These are phyloP conservation scores for Anisogramma anomala DNA, from an alignment of 2,329 filamentous ascomycete species.

Conservation along the genomic window DNA sequence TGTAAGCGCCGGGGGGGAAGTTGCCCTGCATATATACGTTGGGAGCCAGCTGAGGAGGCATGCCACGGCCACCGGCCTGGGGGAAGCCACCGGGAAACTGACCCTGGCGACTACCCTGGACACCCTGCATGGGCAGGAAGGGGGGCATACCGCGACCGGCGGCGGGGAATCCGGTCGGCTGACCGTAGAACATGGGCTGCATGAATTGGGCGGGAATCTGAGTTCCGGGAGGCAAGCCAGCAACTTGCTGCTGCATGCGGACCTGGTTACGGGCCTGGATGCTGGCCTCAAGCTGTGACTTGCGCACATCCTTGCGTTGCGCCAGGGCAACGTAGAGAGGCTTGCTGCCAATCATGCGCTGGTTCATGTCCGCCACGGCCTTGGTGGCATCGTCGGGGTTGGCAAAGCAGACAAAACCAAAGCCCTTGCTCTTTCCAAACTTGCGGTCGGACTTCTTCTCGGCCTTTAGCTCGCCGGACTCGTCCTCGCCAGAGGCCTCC, in stretches of 20 bases:
- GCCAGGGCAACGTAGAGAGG: constrained; percentile 95
- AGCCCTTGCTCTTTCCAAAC: constrained; percentile 98
- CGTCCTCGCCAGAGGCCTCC: constrained; percentile 37
- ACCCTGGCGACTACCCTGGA: constrained; percentile 70
- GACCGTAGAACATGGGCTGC: constrained; percentile 86
- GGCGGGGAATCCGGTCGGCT: constrained; percentile 60
- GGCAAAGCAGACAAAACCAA: constrained; percentile 99
- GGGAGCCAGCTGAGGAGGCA: constrained; percentile 71
- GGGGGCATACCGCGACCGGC: constrained; percentile 53
- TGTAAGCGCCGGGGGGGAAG: constrained; percentile 68
- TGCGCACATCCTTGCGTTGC: constrained; percentile 98
- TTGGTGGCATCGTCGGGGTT: constrained; percentile 98
- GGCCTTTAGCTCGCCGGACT: constrained; percentile 45
- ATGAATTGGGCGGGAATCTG: constrained; percentile 74
- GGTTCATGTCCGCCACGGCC: constrained; percentile 98
- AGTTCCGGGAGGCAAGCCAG: constrained; percentile 48
- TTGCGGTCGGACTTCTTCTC: constrained; percentile 51
- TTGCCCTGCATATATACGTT: constrained; percentile 77
- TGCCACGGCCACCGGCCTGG: constrained; percentile 66
- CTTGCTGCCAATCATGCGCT: constrained; percentile 96
- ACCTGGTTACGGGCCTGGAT: constrained; percentile 99
- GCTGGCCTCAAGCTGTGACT: constrained; percentile 97
- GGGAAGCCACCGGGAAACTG: constrained; percentile 75
- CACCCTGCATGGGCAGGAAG: constrained; percentile 55
- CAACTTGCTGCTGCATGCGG: constrained; percentile 93